phyloP scores from a whole-genome alignment of 2,329 filamentous ascomycete species.

The Phaeosphaeria sp. region DNA sequence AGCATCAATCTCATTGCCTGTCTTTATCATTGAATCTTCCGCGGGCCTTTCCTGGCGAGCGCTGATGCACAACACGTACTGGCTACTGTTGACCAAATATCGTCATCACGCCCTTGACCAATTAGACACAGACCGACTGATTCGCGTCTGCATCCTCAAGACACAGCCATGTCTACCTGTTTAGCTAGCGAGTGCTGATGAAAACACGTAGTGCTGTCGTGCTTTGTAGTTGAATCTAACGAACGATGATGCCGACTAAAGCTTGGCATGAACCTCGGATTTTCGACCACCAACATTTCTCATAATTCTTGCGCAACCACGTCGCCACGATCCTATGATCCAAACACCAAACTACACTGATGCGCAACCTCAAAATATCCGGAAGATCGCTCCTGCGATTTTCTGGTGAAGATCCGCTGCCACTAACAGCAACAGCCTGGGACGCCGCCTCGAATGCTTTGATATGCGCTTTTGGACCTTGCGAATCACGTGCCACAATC shows the following conservation, averaged over 20 bases:
- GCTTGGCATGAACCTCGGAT: slow-evolving; percentile 14
- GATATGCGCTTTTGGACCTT: slow-evolving; percentile 85
- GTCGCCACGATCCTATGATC: not conserved
- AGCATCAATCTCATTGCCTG: slow-evolving; percentile 46
- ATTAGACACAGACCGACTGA: not conserved
- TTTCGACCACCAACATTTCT: slow-evolving; percentile 22
- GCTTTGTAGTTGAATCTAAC: not conserved
- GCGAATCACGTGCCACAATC: slow-evolving; percentile 71
- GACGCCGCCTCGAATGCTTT: slow-evolving; percentile 79
- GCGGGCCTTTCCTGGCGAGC: not conserved
- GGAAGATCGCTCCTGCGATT: slow-evolving; percentile 69
- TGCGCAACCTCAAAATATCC: slow-evolving; percentile 89
- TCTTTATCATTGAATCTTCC: slow-evolving; percentile 16
- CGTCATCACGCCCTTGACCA: not conserved
- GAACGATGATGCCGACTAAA: slow-evolving; percentile 2
- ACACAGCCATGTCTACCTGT: not conserved
- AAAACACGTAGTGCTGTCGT: not conserved
- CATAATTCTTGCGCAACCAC: slow-evolving; percentile 2
- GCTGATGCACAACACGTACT: not conserved
- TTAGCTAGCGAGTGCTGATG: not conserved
- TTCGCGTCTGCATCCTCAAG: not conserved
- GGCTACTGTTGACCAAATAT: not conserved
- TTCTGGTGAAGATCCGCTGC: slow-evolving; percentile 59
- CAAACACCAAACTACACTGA: slow-evolving; percentile 49
- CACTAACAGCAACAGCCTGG: slow-evolving; percentile 82